Conservation (phyloP, 495 filamentous ascomycete genomes). For the Tuber umbilicatum region DNA sequence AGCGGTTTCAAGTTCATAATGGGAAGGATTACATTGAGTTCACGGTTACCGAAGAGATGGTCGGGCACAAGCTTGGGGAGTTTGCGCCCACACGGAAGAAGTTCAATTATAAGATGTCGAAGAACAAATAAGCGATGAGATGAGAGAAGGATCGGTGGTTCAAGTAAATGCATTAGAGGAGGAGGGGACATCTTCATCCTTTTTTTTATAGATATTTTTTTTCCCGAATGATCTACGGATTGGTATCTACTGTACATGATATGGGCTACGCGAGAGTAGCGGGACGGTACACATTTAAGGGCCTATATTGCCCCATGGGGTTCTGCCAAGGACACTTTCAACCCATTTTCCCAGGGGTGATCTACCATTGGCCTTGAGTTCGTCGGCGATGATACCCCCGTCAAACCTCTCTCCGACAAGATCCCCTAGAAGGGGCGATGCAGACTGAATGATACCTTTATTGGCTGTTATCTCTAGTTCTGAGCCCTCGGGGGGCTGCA, state of each 20-base stretch:
- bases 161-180: background rate
- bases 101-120: constrained; percentile 72
- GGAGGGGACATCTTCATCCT: background rate
- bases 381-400: constrained; percentile 20
- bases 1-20: constrained; percentile 90
- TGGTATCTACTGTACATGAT: background rate
- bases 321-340: constrained; percentile 23
- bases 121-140: constrained; percentile 56
- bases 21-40: constrained; percentile 90
- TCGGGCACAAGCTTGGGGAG: constrained; percentile 94
- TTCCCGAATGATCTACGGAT: background rate
- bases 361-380: constrained; percentile 7
- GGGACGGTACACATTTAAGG: background rate
- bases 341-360: constrained; percentile 16
- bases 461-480: constrained; percentile 19
- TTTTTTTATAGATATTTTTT: background rate
- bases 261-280: background rate
- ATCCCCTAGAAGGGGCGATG: background rate
- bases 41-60: constrained; percentile 92
- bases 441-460: constrained; percentile 29
- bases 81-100: constrained; percentile 81
- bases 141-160: background rate
- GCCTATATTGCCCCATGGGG: constrained; percentile 14
- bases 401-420: constrained; percentile 35
- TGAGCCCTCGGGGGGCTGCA: constrained; percentile 20